Percentiles rank a stretch among this genome's conserved stretches.
Conservation (phyloP, 2,329 filamentous ascomycete species). For the Sordariomycetes sp. region DNA sequence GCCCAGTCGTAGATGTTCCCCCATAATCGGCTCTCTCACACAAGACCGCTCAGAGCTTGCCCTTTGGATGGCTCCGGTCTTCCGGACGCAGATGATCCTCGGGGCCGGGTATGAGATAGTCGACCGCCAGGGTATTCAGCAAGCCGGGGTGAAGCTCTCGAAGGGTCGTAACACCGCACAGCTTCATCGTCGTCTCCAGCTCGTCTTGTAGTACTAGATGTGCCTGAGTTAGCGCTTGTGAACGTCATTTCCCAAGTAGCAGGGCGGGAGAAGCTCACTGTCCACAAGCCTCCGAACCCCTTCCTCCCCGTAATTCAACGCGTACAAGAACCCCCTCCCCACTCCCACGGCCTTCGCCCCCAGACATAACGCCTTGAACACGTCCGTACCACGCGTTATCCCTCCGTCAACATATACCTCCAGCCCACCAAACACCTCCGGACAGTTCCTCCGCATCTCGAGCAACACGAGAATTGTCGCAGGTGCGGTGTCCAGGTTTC, state of each 20-base stretch:
- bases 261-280: conserved; percentile 25
- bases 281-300: conserved; percentile 41
- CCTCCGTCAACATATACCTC: conserved; percentile 58
- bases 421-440: conserved; percentile 46
- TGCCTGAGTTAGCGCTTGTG: background rate
- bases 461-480: conserved; percentile 48
- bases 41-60: background rate
- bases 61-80: background rate
- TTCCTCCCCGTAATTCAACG: conserved; percentile 49
- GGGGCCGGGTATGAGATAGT: conserved; percentile 29
- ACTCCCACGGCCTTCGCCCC: conserved; percentile 55
- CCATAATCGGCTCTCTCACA: background rate
- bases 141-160: conserved; percentile 50
- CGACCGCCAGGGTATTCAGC: conserved; percentile 41
- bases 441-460: conserved; percentile 51
- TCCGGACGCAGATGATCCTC: background rate
- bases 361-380: conserved; percentile 56
- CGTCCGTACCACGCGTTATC: conserved; percentile 53
- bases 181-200: conserved; percentile 54
- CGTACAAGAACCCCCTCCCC: conserved; percentile 49
- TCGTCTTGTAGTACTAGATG: conserved; percentile 38
- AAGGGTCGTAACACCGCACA: conserved; percentile 52
- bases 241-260: background rate
- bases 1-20: background rate
- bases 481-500: conserved; percentile 38